Base-by-base conservation (phyloP, 164 flowering plant genomes). In the Houttuynia cordata region DNA sequence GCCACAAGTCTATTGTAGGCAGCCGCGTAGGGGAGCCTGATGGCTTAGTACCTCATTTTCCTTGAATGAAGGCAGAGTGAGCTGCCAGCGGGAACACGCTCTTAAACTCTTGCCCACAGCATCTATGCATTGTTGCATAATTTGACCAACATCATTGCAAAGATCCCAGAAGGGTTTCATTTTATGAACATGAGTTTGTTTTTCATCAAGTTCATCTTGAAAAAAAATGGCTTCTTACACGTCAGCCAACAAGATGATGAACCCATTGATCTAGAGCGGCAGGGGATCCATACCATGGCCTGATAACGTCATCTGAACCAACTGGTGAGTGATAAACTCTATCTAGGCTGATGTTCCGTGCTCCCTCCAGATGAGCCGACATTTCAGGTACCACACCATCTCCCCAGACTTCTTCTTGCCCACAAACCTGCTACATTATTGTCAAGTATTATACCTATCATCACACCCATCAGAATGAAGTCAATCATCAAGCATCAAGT, bases 261-360 rank as follows among this genome's bases (percentile, higher is more conserved):
- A 83, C 67, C 98, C 96, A 91, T 70, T 86, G 75, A 59, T 82
- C 80, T 22, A 88, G 73, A 60, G 83, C 64, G 7, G 80, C 74
- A 61, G 96, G 91, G 22, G 95, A 88, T 56, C 98, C 96, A 73
- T 91, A 88, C 95, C 96, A 91, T 10, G 96, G 98, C 61, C 94
- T 80, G 10, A 62, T 60, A 18, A n/a, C 66, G 70, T 91, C 95
- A 58, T 91, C 95, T 30, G 95, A 86, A 60, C 95, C 96, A 63
- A 88, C 92, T 1, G 92, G 95, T 5, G 98, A 88, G 66, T 91
- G 98, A 70, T 86, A 88, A 1, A 91, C 91, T 53, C 98, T 92
- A 24, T 86, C 87, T 12, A 91, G 62, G 70, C 78, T 85, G 56
- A 88, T 71, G 71, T 88, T 91, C 22, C 85, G 73, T 22, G 96